phyloP scores from a whole-genome alignment of 768 basidiomycete genomes.

The Neoboletus magnificus region DNA sequence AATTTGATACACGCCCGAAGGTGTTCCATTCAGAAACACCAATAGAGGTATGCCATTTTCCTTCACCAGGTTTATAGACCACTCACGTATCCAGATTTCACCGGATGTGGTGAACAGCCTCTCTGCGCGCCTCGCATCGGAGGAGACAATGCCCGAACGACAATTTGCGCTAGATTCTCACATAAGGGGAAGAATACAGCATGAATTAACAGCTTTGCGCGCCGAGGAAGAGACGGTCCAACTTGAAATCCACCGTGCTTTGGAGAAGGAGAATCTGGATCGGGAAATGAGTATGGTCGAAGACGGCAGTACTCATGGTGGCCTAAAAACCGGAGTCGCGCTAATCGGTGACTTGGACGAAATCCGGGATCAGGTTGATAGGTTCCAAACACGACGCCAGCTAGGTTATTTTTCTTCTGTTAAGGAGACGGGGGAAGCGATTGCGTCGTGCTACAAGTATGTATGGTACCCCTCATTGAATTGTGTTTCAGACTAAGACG shows the following conservation, averaged over 20 bases:
- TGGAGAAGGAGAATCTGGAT: conserved; percentile 88
- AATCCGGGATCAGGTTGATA: conserved; percentile 67
- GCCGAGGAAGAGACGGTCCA: conserved; percentile 68
- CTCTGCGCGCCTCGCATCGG: conserved; percentile 56
- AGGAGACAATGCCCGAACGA: conserved; percentile 60
- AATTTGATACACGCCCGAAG: conserved; percentile 50
- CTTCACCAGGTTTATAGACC: neutral
- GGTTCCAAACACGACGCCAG: conserved; percentile 56
- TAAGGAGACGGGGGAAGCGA: conserved; percentile 52
- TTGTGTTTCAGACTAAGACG: neutral
- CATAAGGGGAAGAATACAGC: conserved; percentile 67
- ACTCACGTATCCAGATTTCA: conserved; percentile 58
- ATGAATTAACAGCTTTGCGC: conserved; percentile 62
- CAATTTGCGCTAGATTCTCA: conserved; percentile 73
- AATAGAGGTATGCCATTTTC: conserved; percentile 43
- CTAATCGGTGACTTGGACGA: conserved; percentile 76
- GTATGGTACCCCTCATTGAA: neutral
- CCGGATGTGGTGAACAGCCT: conserved; percentile 78
- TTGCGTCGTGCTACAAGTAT: conserved; percentile 75
- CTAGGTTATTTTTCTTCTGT: conserved; percentile 55
- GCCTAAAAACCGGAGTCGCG: conserved; percentile 55
- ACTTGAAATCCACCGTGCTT: conserved; percentile 68
- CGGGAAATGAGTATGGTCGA: conserved; percentile 59
- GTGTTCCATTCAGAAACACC: conserved; percentile 53
- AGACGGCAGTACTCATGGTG: conserved; percentile 37